Conservation (phyloP, 306 rosid species). For the Urtica urens region DNA sequence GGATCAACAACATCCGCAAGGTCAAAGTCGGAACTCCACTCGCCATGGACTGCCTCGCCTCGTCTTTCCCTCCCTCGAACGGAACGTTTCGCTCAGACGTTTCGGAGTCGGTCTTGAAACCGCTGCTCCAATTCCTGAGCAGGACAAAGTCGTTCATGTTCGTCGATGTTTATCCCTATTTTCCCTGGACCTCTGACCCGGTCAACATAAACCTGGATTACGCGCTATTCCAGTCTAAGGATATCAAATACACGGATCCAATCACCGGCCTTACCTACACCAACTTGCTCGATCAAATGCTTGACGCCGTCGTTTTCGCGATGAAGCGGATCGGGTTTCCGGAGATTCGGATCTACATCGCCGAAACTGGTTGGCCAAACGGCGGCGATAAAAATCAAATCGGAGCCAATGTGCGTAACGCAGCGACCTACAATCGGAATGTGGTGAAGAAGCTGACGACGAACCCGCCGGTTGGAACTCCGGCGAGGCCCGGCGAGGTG, state of each 20-base stretch:
- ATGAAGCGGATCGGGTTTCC: constrained; percentile 67
- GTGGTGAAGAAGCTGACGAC: constrained; percentile 39
- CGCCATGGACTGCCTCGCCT: constrained; percentile 50
- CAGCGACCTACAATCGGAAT: constrained; percentile 71
- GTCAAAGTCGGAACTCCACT: constrained; percentile 61
- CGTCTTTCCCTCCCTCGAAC: constrained; percentile 71
- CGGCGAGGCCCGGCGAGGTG: constrained; percentile 56
- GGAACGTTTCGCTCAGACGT: constrained; percentile 58
- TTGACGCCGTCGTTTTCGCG: constrained; percentile 62
- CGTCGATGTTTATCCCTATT: constrained; percentile 68
- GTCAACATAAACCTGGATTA: constrained; percentile 36
- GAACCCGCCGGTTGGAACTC: constrained; percentile 52
- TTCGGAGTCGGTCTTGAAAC: constrained; percentile 32
- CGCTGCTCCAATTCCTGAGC: constrained; percentile 48
- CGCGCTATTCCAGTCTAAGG: constrained; percentile 36
- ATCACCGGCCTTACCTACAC: constrained; percentile 50
- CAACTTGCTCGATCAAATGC: constrained; percentile 77
- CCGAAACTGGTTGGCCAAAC: constrained; percentile 96
- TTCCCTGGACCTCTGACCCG: constrained; percentile 51
- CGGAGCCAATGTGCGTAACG: constrained; percentile 61
- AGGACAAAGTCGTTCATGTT: constrained; percentile 62
- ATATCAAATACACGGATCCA: constrained; percentile 39
- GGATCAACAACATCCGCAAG: constrained; percentile 22
- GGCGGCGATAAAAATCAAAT: constrained; percentile 58
- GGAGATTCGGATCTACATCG: constrained; percentile 42